Evolutionary conservation across 1,284 basidiomycete species (phyloP).

Genomic region (Ceratorhiza oryzae-sativae): DNA sequence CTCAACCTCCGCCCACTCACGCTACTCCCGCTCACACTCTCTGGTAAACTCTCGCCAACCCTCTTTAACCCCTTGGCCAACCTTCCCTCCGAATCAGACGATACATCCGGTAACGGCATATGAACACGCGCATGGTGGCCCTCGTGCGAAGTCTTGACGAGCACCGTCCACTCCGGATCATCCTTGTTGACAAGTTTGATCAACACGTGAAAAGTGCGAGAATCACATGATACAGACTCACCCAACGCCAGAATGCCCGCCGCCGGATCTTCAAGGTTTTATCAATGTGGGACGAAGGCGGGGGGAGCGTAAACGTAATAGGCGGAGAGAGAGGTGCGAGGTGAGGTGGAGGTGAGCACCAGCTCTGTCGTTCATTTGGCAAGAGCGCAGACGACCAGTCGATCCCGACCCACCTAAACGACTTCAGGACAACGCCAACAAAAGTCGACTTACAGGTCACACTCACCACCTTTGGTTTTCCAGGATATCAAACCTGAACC

Average conservation of each 20-base stretch:
- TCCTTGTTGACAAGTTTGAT: slow-evolving; percentile 44
- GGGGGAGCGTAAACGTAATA: slow-evolving; percentile 51
- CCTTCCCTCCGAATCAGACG: slow-evolving; percentile 25
- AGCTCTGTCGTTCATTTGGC: slow-evolving; percentile 88
- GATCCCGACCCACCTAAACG: slow-evolving; percentile 69
- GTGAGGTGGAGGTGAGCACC: slow-evolving; percentile 66
- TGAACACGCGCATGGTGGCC: slow-evolving; percentile 10
- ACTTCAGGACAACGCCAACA: neutral
- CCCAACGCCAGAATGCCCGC: slow-evolving; percentile 40
- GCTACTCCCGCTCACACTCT: slow-evolving; percentile 25
- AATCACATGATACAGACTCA: slow-evolving; percentile 21
- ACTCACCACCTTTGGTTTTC: slow-evolving; percentile 90
- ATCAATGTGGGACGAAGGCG: slow-evolving; percentile 56
- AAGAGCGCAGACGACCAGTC: slow-evolving; percentile 94
- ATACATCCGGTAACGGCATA: slow-evolving; percentile 22
- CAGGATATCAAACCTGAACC: slow-evolving; percentile 86
- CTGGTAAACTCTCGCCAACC: slow-evolving; percentile 40
- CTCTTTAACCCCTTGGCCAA: slow-evolving; percentile 29
- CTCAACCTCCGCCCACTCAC: neutral
- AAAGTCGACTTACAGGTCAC: slow-evolving; percentile 48
- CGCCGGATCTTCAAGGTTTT: slow-evolving; percentile 52
- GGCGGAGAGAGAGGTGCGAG: slow-evolving; percentile 59
- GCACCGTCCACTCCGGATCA: slow-evolving; percentile 64
- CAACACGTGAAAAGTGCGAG: neutral
- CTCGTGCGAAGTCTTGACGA: slow-evolving; percentile 24